Percentiles rank a stretch among this genome's conserved stretches.
Evolutionary conservation across 371 early-diverging fungal genomes (phyloP).

Genomic region (Mucor circinelloides): DNA sequence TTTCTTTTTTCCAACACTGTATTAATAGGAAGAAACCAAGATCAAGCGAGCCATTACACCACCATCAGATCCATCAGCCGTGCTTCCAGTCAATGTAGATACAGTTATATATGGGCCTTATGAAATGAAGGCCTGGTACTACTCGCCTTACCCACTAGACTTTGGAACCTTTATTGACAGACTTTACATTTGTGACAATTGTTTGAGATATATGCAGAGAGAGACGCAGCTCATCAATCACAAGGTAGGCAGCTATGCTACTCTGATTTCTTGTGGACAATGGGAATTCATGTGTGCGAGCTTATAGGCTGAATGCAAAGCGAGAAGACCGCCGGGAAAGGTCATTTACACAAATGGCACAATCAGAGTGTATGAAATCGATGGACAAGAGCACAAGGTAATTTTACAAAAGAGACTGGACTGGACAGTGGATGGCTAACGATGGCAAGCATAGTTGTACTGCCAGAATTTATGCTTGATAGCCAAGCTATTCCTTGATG

Average conservation of each 20-base stretch:
- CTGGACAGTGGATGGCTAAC: background rate
- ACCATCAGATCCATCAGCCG: conserved; percentile 23
- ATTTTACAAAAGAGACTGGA: background rate
- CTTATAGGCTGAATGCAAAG: conserved; percentile 55
- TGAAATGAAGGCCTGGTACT: conserved; percentile 89
- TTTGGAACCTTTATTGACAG: conserved; percentile 63
- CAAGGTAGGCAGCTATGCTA: conserved; percentile 33
- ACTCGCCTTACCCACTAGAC: conserved; percentile 93
- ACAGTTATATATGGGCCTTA: conserved; percentile 67
- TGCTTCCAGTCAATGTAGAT: conserved; percentile 47
- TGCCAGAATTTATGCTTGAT: conserved; percentile 96
- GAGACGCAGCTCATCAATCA: conserved; percentile 53
- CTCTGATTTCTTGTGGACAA: background rate
- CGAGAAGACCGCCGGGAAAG: conserved; percentile 83
- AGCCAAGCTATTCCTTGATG: conserved; percentile 95
- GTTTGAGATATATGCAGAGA: conserved; percentile 72
- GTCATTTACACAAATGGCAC: conserved; percentile 83
- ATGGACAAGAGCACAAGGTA: conserved; percentile 87
- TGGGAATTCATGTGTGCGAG: background rate
- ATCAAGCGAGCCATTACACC: conserved; percentile 16
- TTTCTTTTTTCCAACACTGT: too few species aligned
- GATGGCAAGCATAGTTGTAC: conserved; percentile 62
- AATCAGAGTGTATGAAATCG: conserved; percentile 87
- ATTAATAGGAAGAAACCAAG: conserved; percentile 9
- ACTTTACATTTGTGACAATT: conserved; percentile 90